These are phyloP conservation scores for Conticribra guillardii DNA, from an alignment of 108 stramenopile species.

Conservation along the genomic window DNA sequence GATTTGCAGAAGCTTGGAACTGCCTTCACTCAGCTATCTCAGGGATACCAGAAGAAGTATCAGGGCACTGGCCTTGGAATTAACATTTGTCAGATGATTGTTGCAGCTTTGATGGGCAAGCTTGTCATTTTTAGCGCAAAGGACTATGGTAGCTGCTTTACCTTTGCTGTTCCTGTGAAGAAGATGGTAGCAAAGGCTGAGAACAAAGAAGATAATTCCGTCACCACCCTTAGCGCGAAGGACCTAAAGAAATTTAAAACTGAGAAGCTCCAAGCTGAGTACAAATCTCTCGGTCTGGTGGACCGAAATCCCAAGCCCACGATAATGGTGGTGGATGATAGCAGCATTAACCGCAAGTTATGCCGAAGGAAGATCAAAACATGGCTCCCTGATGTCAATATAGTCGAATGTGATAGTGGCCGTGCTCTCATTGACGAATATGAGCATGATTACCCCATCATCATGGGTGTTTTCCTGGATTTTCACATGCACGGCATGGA, in stretches of 20 bases:
- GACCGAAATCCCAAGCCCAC: background rate
- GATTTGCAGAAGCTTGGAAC: conserved; percentile 29
- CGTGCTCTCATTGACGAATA: conserved; percentile 17
- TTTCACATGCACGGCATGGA: conserved; percentile 42
- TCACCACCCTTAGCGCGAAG: background rate
- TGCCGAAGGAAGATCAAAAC: conserved; percentile 24
- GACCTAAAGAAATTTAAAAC: conserved; percentile 2
- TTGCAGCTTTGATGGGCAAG: conserved; percentile 15
- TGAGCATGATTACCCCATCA: conserved; percentile 8
- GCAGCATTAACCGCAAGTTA: conserved; percentile 26
- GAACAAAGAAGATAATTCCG: background rate
- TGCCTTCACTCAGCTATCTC: conserved; percentile 34
- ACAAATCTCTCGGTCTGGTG: conserved; percentile 3
- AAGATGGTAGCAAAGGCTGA: background rate
- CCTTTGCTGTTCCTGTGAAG: conserved; percentile 37
- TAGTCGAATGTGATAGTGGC: conserved; percentile 30
- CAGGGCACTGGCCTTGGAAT: conserved; percentile 47
- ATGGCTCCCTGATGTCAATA: conserved; percentile 12
- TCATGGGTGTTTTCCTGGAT: conserved; percentile 38
- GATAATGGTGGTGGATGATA: conserved; percentile 33
- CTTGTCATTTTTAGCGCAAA: conserved; percentile 20
- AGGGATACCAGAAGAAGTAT: conserved; percentile 38
- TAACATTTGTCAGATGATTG: conserved; percentile 39
- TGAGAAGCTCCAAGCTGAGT: conserved; percentile 25
- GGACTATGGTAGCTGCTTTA: conserved; percentile 27